These are phyloP conservation scores for Ephemerocybe angulata DNA, from an alignment of 768 basidiomycete genomes.

Conservation along the genomic window DNA sequence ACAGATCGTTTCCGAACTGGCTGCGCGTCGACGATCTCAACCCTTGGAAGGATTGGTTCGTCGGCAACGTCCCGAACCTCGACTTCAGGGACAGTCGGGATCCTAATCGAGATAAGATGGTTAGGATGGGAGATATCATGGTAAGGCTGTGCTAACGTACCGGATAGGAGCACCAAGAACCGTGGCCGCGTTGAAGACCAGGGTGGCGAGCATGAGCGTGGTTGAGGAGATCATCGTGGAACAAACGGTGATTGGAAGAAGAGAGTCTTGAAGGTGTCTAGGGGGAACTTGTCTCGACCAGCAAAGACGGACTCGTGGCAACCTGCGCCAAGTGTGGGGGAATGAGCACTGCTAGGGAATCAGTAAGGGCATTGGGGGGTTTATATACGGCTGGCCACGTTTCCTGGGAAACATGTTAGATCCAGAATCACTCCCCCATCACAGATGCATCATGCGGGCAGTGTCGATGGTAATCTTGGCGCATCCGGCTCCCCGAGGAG, in stretches of 20 bases:
- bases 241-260: constrained; percentile 16
- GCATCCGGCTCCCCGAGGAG: not conserved
- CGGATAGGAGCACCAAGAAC: constrained; percentile 37
- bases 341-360: constrained; percentile 45
- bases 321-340: constrained; percentile 41
- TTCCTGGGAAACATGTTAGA: constrained; percentile 23
- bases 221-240: constrained; percentile 40
- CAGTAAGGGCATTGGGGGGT: constrained; percentile 11
- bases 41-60: constrained; percentile 18
- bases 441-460: constrained; percentile 1
- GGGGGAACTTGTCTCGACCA: constrained; percentile 36
- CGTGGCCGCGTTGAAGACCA: constrained; percentile 36
- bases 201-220: constrained; percentile 33
- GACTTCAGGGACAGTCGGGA: constrained; percentile 23
- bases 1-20: constrained; percentile 17
- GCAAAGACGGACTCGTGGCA: constrained; percentile 39
- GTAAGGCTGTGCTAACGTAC: constrained; percentile 24
- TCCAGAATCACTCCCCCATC: not conserved
- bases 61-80: constrained; percentile 22
- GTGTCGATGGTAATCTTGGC: not conserved
- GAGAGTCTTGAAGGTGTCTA: constrained; percentile 26
- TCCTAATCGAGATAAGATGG: constrained; percentile 16
- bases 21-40: constrained; percentile 28
- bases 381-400: constrained; percentile 31
- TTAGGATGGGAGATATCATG: not conserved